A percentile compares a stretch with the other conserved stretches of the same genome.
These are phyloP conservation scores for Abortiporus biennis DNA, from an alignment of 1,284 basidiomycete species.

Conservation along the genomic window DNA sequence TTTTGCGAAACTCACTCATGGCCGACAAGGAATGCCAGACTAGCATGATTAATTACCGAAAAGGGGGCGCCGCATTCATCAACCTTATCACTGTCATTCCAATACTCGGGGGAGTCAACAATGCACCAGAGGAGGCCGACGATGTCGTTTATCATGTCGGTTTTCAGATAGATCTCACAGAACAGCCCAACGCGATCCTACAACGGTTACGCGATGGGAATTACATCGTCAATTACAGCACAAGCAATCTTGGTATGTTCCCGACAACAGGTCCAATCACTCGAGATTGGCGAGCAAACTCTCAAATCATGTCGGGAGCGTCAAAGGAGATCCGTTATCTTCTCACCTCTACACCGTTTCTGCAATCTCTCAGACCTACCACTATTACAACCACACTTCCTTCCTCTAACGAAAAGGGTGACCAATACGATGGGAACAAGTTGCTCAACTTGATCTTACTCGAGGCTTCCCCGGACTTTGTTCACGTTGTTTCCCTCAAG, in stretches of 20 bases:
- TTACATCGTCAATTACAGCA: slow-evolving; percentile 54
- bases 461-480: slow-evolving; percentile 69
- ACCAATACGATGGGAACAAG: slow-evolving; percentile 34
- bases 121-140: slow-evolving; percentile 38
- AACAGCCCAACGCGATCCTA: slow-evolving; percentile 82
- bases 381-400: slow-evolving; percentile 22
- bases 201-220: slow-evolving; percentile 72
- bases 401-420: slow-evolving; percentile 17
- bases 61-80: slow-evolving; percentile 81
- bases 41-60: slow-evolving; percentile 83
- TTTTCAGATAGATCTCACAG: slow-evolving; percentile 87
- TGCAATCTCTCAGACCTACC: slow-evolving; percentile 30
- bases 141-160: slow-evolving; percentile 84
- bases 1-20: slow-evolving; percentile 59
- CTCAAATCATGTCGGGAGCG: slow-evolving; percentile 25
- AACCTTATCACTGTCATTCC: slow-evolving; percentile 86
- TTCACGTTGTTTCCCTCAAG: slow-evolving; percentile 89
- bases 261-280: slow-evolving; percentile 14
- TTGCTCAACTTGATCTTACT: slow-evolving; percentile 64
- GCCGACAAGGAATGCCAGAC: slow-evolving; percentile 86
- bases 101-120: slow-evolving; percentile 58
- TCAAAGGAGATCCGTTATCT: slow-evolving; percentile 37
- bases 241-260: background rate
- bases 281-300: slow-evolving; percentile 31
- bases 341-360: slow-evolving; percentile 32